Evolutionary conservation across 176 grass and related monocot species (phyloP).

Genomic region (Oryza brachyantha): DNA sequence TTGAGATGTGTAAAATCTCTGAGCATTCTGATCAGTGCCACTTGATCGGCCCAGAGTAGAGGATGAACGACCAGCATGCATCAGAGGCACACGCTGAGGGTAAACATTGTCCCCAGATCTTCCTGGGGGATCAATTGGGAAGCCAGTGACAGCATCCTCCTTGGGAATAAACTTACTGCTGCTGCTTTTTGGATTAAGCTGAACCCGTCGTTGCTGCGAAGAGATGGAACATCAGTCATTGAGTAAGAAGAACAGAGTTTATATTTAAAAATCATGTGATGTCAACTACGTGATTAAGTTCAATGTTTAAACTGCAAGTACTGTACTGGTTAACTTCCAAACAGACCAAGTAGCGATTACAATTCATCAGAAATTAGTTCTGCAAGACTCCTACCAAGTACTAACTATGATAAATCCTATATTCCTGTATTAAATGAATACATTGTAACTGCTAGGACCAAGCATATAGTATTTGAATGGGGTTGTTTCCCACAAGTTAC

Average conservation of each 20-base stretch:
- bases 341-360: background rate
- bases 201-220: slow-evolving; percentile 56
- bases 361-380: slow-evolving; percentile 6
- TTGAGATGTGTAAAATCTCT: slow-evolving; percentile 54
- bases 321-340: background rate
- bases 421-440: slow-evolving; percentile 4
- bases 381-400: slow-evolving; percentile 8
- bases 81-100: slow-evolving; percentile 54
- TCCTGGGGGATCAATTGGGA: slow-evolving; percentile 65
- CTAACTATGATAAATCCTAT: background rate
- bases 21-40: slow-evolving; percentile 46
- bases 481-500: background rate
- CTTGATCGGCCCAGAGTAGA: slow-evolving; percentile 62
- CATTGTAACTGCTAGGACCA: background rate
- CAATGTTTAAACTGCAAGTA: background rate
- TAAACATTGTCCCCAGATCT: slow-evolving; percentile 59
- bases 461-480: slow-evolving; percentile 12
- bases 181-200: slow-evolving; percentile 63
- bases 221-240: slow-evolving; percentile 17
- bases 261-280: background rate
- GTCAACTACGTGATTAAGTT: background rate
- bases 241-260: background rate
- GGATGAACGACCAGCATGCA: slow-evolving; percentile 67
- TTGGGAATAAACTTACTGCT: slow-evolving; percentile 76
- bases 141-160: slow-evolving; percentile 63